A percentile compares a stretch with the other conserved stretches of the same genome.
phyloP scores from a whole-genome alignment of 805 yeast genomes.

The Candida ascalaphidarum region DNA sequence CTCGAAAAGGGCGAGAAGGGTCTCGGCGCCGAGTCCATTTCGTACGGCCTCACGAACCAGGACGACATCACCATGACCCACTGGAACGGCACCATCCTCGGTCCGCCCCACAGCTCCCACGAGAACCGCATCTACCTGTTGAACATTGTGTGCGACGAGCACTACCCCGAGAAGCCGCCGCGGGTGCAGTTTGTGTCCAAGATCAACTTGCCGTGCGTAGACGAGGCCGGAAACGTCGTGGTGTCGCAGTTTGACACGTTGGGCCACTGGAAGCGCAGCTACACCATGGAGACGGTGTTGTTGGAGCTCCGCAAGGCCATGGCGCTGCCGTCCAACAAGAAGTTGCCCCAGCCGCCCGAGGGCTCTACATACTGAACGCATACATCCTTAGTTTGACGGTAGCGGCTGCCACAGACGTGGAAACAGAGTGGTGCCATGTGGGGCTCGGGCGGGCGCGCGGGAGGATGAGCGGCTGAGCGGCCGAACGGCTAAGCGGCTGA shows the following conservation, averaged over 20 bases:
- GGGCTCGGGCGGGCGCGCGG: no score
- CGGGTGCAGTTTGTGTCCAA: constrained; percentile 69
- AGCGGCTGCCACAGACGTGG: no score
- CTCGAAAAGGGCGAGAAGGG: constrained; percentile 98
- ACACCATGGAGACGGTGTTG: constrained; percentile 87
- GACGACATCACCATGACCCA: constrained; percentile 89
- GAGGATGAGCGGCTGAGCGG: no score
- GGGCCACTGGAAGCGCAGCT: constrained; percentile 80
- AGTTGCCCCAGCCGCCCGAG: constrained; percentile 85
- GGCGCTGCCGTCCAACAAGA: constrained; percentile 78
- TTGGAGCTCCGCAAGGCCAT: constrained; percentile 78
- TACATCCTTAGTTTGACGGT: no score
- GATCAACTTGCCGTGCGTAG: constrained; percentile 90
- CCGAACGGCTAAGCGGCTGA: no score
- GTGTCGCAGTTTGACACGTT: constrained; percentile 52
- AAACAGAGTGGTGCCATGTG: no score
- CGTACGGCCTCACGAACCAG: constrained; percentile 84
- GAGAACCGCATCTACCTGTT: constrained; percentile 90
- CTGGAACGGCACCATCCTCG: constrained; percentile 97
- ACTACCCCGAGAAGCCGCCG: constrained; percentile 90
- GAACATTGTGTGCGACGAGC: constrained; percentile 70
- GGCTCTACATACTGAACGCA: constrained; percentile 65
- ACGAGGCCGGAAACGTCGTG: constrained; percentile 45
- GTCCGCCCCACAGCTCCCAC: constrained; percentile 87
- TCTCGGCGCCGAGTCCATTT: constrained; percentile 91